These are phyloP conservation scores for Scopulariopsis brevicaulis DNA, from an alignment of 2,329 filamentous ascomycete genomes.

Conservation along the genomic window DNA sequence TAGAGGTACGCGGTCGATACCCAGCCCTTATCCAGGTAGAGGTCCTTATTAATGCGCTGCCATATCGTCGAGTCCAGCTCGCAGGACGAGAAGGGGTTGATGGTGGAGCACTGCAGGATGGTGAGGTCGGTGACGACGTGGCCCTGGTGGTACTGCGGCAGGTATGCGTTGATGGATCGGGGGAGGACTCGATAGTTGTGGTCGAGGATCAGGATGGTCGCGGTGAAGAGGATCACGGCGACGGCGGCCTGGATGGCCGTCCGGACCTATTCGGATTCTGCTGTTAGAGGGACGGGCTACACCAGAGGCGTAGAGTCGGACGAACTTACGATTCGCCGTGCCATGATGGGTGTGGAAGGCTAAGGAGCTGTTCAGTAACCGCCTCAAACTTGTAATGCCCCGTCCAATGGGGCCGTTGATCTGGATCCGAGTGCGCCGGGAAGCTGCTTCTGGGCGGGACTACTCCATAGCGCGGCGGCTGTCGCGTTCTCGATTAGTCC, in stretches of 20 bases:
- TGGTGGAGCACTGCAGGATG: conserved; percentile 60
- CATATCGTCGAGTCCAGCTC: conserved; percentile 60
- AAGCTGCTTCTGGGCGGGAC: neutral
- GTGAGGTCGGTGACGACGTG: conserved; percentile 79
- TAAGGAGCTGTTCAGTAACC: neutral
- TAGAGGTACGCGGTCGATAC: conserved; percentile 70
- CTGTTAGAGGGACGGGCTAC: neutral
- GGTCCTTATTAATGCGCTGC: conserved; percentile 81
- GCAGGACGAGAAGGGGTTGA: conserved; percentile 68
- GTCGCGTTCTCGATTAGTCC: neutral
- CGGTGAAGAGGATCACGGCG: conserved; percentile 52
- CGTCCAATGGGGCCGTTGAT: neutral
- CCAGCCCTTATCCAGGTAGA: conserved; percentile 68
- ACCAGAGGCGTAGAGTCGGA: neutral
- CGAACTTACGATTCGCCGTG: conserved; percentile 8
- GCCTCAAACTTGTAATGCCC: neutral
- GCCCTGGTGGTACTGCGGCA: conserved; percentile 76
- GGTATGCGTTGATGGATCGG: conserved; percentile 72
- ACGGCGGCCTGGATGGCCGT: conserved; percentile 67
- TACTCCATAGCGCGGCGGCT: neutral
- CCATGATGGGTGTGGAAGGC: neutral
- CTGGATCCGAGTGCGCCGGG: neutral
- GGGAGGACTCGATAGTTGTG: conserved; percentile 81
- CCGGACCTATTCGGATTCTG: conserved; percentile 31
- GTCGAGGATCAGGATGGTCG: conserved; percentile 74